Base-by-base conservation (phyloP, 192 early-diverging fungal species). In the Coemansia sp. region DNA sequence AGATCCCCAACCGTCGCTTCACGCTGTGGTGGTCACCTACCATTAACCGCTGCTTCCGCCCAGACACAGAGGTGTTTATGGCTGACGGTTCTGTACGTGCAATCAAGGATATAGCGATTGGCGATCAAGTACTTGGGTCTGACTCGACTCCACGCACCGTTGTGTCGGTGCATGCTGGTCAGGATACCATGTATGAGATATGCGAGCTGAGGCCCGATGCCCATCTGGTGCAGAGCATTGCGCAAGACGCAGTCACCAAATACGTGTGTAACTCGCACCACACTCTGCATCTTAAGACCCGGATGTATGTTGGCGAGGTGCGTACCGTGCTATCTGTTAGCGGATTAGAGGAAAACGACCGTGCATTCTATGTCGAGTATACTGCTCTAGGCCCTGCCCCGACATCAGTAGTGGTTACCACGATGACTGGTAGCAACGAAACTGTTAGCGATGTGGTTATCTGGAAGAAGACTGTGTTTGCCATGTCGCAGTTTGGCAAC, bases 1-100 rank as follows among this genome's bases (percentile, higher is more conserved):
- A 99, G 78, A 99, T 99, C 79, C 96, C 96, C 42, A 99, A 99
- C 80, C 91, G 96, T 81, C 91, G 96, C 36, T 99, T 99, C 68
- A 95, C 93, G 5, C 82, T 99, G 45, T 99, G 96, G 96, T 99
- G 96, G 96, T 92, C 89, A 29, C 93, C 93, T 4, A 99, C 96
- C 5, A 95, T 99, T 65, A 99, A 99, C 67, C 85, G 93, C 54
- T 67, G 64, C 30, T 41, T 67, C 32, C 46, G 47, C 11, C 64
- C 64, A 6, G 53, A 55, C 14, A 73, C 84, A 18, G 81, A 80
- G 50, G 85, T 85, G 37, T 54, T 83, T 36, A 80, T 86, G 81
- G 82, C 58, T 11, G 58, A 60, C 38, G 64, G 72, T 8, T 38
- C 53, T 4, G 11, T 29, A 10, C 49, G 57, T 5, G 42, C 45